These are phyloP conservation scores for Exophiala viscosa DNA, from an alignment of 2,329 filamentous ascomycete genomes.

Conservation along the genomic window DNA sequence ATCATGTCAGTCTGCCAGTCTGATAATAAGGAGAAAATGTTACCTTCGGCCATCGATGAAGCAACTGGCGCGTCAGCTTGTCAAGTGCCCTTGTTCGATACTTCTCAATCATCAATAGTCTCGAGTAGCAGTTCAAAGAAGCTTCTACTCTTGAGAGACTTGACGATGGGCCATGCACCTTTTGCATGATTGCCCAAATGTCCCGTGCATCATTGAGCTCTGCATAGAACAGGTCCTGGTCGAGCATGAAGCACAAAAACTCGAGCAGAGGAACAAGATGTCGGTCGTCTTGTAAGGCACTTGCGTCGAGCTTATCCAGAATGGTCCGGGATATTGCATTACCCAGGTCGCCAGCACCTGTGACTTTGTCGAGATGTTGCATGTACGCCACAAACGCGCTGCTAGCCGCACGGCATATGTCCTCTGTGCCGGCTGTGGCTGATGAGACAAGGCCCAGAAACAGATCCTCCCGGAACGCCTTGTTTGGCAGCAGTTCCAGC, in stretches of 20 bases:
- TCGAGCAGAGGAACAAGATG: slow-evolving; percentile 73
- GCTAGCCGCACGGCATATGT: slow-evolving; percentile 41
- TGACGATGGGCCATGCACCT: slow-evolving; percentile 75
- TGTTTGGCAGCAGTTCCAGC: slow-evolving; percentile 35
- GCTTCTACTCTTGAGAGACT: slow-evolving; percentile 79
- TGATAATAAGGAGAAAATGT: background rate
- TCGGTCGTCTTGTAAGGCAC: slow-evolving; percentile 60
- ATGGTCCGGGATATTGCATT: slow-evolving; percentile 50
- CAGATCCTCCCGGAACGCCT: slow-evolving; percentile 38
- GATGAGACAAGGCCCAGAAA: slow-evolving; percentile 45
- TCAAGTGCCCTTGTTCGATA: slow-evolving; percentile 18
- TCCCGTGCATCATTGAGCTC: slow-evolving; percentile 35
- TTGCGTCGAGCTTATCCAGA: slow-evolving; percentile 49
- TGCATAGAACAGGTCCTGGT: slow-evolving; percentile 46
- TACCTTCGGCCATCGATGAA: slow-evolving; percentile 28
- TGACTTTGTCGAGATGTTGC: slow-evolving; percentile 5
- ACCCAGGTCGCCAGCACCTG: background rate
- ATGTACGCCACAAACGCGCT: slow-evolving; percentile 38
- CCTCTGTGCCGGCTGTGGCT: slow-evolving; percentile 43
- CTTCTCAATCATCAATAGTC: slow-evolving; percentile 8
- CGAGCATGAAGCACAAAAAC: slow-evolving; percentile 71
- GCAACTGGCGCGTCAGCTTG: slow-evolving; percentile 25
- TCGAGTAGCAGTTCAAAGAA: slow-evolving; percentile 70
- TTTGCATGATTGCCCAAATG: slow-evolving; percentile 70
- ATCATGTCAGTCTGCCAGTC: background rate